Conservation (phyloP, 768 basidiomycete genomes). For the Piloderma croceum region DNA sequence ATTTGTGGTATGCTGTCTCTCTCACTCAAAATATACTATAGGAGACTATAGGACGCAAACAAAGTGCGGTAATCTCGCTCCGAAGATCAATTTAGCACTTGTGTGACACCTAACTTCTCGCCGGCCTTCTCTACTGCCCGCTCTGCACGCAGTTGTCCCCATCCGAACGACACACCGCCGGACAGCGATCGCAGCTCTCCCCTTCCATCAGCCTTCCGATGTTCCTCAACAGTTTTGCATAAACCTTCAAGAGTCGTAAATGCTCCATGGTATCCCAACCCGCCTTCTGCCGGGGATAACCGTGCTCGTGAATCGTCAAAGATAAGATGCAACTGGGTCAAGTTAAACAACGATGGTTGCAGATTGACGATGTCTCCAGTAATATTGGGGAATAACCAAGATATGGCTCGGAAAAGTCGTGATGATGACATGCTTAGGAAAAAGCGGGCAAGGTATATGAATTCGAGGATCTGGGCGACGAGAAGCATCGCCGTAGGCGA, state of each 20-base stretch:
- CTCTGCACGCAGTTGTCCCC: too few relatives aligned
- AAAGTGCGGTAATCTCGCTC: too few relatives aligned
- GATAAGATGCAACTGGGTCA: conserved; percentile 30
- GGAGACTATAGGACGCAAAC: too few relatives aligned
- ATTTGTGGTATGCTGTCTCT: too few relatives aligned
- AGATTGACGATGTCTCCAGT: conserved; percentile 30
- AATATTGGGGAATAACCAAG: conserved; percentile 7
- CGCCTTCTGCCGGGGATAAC: conserved; percentile 27
- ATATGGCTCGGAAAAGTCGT: background rate
- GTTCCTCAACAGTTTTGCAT: conserved; percentile 30
- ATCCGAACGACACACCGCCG: background rate
- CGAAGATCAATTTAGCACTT: too few relatives aligned
- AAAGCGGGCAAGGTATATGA: conserved; percentile 12
- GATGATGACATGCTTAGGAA: background rate
- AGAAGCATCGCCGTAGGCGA: conserved; percentile 21
- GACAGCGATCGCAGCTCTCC: background rate
- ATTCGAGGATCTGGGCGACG: conserved; percentile 17
- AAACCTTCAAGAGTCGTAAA: conserved; percentile 29
- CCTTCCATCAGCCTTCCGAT: conserved; percentile 10
- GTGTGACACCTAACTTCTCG: too few relatives aligned
- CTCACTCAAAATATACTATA: too few relatives aligned
- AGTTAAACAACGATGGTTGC: conserved; percentile 33
- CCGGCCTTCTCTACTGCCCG: too few relatives aligned
- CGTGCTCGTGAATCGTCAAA: conserved; percentile 38
- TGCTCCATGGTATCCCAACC: conserved; percentile 30